phyloP scores from a whole-genome alignment of 495 filamentous ascomycete genomes.

The Bathelium albidoporum region DNA sequence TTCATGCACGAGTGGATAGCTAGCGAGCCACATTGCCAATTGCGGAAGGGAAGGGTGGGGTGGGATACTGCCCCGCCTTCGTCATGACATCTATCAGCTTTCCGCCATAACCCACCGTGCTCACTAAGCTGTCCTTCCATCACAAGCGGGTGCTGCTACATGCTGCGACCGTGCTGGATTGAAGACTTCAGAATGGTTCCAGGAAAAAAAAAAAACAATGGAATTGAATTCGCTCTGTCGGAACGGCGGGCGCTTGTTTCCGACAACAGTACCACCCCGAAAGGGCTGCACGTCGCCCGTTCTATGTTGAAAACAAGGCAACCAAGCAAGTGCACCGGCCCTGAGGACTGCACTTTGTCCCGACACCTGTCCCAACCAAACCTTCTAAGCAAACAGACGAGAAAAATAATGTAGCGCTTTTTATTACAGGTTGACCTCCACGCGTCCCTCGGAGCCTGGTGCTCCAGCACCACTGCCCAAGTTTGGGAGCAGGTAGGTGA shows the following conservation, averaged over 20 bases:
- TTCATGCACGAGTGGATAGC: neutral
- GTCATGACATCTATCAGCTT: neutral
- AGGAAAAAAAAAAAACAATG: neutral
- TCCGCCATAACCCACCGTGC: neutral
- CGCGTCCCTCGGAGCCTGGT: conserved; percentile 74
- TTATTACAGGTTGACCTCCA: conserved; percentile 67
- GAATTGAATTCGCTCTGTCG: neutral
- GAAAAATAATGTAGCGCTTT: neutral
- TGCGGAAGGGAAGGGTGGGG: neutral
- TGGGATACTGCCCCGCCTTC: neutral
- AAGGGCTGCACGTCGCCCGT: neutral
- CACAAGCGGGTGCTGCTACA: too few relatives aligned
- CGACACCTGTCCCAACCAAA: neutral
- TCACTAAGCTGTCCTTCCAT: neutral
- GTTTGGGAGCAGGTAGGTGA: conserved; percentile 88
- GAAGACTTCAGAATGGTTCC: too few relatives aligned
- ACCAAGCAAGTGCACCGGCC: neutral
- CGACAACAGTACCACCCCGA: neutral
- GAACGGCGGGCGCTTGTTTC: neutral
- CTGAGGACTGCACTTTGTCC: too few relatives aligned
- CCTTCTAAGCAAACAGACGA: neutral
- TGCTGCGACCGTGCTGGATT: too few relatives aligned
- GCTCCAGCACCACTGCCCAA: conserved; percentile 53
- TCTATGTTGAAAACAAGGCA: neutral
- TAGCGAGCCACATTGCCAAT: neutral